phyloP scores from a whole-genome alignment of 148 eudicot genomes.

The Persicaria tinctoria region DNA sequence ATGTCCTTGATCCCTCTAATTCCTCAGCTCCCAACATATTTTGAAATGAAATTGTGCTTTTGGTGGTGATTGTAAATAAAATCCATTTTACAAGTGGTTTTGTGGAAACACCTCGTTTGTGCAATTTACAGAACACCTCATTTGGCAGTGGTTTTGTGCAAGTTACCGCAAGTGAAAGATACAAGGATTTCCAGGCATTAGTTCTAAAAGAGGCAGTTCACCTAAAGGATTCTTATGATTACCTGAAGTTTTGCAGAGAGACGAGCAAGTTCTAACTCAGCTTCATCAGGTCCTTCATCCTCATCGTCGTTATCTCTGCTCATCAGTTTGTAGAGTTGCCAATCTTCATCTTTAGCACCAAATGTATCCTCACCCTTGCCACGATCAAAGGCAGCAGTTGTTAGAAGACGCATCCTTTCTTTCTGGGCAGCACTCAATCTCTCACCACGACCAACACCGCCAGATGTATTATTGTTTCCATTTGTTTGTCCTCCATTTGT shows the following conservation, averaged over 20 bases:
- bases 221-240: neutral
- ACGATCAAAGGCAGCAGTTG: constrained; percentile 96
- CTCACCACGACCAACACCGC: constrained; percentile 97
- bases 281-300: constrained; percentile 75
- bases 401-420: constrained; percentile 95
- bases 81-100: too few relatives aligned
- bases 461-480: constrained; percentile 56
- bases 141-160: too few relatives aligned
- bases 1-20: too few relatives aligned
- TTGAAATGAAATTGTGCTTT: too few relatives aligned
- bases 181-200: neutral
- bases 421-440: constrained; percentile 89
- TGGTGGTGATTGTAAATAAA: too few relatives aligned
- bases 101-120: too few relatives aligned
- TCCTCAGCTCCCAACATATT: too few relatives aligned
- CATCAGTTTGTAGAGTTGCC: constrained; percentile 97
- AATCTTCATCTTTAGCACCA: constrained; percentile 92
- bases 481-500: constrained; percentile 57
- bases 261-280: constrained; percentile 77
- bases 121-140: too few relatives aligned
- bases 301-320: constrained; percentile 91
- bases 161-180: too few relatives aligned
- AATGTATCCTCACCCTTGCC: constrained; percentile 99
- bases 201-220: neutral
- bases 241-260: constrained; percentile 80